Evolutionary conservation across 305 asterid species (phyloP).

Genomic region (Solanum hybrid): DNA sequence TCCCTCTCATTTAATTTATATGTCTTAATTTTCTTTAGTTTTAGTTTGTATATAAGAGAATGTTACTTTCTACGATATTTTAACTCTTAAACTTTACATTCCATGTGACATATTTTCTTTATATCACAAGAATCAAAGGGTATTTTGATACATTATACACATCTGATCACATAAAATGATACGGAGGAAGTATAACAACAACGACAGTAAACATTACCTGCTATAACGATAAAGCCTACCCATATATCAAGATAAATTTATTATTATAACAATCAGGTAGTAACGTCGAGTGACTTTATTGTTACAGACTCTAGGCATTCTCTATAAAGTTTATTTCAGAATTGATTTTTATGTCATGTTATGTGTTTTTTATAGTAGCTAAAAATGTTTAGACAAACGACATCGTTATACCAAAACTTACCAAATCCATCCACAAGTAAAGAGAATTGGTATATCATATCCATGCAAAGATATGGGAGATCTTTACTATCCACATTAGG

Average conservation of each 20-base stretch:
- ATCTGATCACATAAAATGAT: neutral
- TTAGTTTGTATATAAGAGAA: too few species aligned
- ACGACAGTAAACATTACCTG: neutral
- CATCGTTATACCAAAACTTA: neutral
- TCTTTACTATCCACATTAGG: neutral
- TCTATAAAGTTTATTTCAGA: too few species aligned
- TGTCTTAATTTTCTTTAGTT: too few species aligned
- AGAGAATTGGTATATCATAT: slow-evolving; percentile 19
- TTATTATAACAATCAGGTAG: too few species aligned
- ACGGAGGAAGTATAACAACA: too few species aligned
- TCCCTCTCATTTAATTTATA: too few species aligned
- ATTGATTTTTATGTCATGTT: neutral
- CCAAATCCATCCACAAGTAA: slow-evolving; percentile 28
- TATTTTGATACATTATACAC: too few species aligned
- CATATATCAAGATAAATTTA: neutral
- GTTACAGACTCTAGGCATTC: too few species aligned
- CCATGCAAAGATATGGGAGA: slow-evolving; percentile 26
- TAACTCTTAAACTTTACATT: too few species aligned
- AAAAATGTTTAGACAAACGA: neutral
- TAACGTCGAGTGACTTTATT: too few species aligned
- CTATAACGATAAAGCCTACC: neutral
- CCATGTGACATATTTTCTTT: too few species aligned
- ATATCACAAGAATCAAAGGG: neutral
- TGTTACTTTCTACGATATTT: too few species aligned
- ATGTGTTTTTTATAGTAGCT: neutral